Base-by-base conservation (phyloP, 2,329 filamentous ascomycete genomes). In the Capronia coronata region DNA sequence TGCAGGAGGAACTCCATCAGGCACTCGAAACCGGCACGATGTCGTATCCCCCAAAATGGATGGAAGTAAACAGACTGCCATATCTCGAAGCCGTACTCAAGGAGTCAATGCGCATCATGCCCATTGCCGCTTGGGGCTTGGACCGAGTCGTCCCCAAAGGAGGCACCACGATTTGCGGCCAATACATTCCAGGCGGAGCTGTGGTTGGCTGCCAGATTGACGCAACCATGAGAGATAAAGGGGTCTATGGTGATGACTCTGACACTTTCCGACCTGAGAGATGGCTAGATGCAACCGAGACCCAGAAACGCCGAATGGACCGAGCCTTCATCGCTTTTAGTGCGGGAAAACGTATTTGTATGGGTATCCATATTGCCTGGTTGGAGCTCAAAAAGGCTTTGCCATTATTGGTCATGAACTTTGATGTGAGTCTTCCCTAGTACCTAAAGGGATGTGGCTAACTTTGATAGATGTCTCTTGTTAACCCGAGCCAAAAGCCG, bases 31-130 rank as follows among this genome's bases (percentile, higher is more conserved):
- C 32, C 10, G 43, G 43, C 46, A 77, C 76, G 50, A 72, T 91
- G 2, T 77, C 79, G 0, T 91, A 88, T 63, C 77, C 91, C 5
- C 83, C 87, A 59, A 85, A 84, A 2, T 82, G 80, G 46, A 75
- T 89, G 58, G 59, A 65, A 2, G 69, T 68, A 22, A 46, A 62
- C 1, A 51, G 57, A 27, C 60, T 75, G 7, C 59, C 63, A 1
- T 76, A 75, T 52, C 62, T 77, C 1, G 64, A 65, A 2, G 74
- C 72, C 2, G 68, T 66, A 44, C 65, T 77, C 27, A 68, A 75
- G 40, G 74, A 77, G 58, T 61, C 69, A 0, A 62, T 76, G 54
- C 69, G 75, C 13, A 61, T 75, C 41, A 67, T 68, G 2, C 72
- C 74, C 1, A 65, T 70, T 0, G 68, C 69, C 0, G 62, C 63